Conservation (phyloP, 163 green algal genomes). For the Chloromonas sp. region DNA sequence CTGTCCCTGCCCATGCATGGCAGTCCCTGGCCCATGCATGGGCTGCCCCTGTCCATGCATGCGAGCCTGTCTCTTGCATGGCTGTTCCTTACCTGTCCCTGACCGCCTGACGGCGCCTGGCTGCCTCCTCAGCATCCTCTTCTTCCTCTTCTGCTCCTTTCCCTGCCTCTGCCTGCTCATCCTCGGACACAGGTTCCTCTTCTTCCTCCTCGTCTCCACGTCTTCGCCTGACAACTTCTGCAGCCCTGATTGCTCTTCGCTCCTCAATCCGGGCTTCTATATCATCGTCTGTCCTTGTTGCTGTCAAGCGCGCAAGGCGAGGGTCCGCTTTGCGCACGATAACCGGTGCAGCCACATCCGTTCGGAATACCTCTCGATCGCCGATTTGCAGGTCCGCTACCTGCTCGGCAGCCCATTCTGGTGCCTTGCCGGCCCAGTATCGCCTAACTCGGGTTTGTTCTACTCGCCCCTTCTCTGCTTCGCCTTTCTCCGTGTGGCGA, state of each 20-base stretch:
- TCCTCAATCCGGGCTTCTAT: conserved; percentile 26
- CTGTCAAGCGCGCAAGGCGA: conserved; percentile 47
- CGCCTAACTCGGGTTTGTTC: conserved; percentile 59
- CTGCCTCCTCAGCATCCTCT: conserved; percentile 57
- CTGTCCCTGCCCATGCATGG: too few relatives aligned
- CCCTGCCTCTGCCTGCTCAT: conserved; percentile 3
- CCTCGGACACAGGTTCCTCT: conserved; percentile 29
- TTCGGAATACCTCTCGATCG: conserved; percentile 30
- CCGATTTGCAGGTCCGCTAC: conserved; percentile 12
- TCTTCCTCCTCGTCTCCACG: conserved; percentile 24
- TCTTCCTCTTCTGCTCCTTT: conserved; percentile 23
- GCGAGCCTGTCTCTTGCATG: too few relatives aligned
- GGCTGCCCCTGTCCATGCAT: too few relatives aligned
- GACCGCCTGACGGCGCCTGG: conserved; percentile 41
- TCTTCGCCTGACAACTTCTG: conserved; percentile 37
- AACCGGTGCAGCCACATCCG: conserved; percentile 60
- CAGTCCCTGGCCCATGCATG: too few relatives aligned
- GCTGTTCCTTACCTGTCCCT: conserved; percentile 29
- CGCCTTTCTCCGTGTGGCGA: conserved; percentile 26
- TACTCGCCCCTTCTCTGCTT: conserved; percentile 63
- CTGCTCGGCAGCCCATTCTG: conserved; percentile 59
- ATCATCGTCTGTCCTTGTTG: conserved; percentile 11
- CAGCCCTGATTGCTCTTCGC: conserved; percentile 41
- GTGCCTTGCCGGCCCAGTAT: conserved; percentile 75
- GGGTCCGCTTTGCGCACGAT: conserved; percentile 58